Evolutionary conservation across 306 rosid species (phyloP), one percentile per base, ranked within the genome.

Genomic region (Prosopis cineraria): DNA sequence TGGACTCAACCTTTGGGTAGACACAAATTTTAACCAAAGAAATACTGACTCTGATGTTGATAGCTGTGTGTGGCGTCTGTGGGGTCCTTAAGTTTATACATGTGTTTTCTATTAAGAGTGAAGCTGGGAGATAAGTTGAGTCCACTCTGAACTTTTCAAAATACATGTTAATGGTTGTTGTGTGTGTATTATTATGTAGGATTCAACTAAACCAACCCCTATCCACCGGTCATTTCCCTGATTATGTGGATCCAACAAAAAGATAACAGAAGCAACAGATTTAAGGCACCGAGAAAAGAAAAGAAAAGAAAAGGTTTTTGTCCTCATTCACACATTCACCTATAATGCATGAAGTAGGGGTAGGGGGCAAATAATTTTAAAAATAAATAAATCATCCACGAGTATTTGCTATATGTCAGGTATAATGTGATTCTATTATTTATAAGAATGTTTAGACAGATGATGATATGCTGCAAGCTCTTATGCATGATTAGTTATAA

Each of bases 171-270:
- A 79, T 53, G 86, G 85, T 59, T 31, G 85, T 80, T 79, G 78
- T 79, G 78, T 58, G 72, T 58, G 88, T 83, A 72, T 78, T 82
- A 70, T 84, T 78, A 73, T 78, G 90, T 75, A 75, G 75, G 86
- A 81, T 88, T 81, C 90, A 88, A 84, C 88, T 75, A 34, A 78
- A 44, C 73, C 67, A 73, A 69, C 69, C 70, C 70, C 83, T 33
- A 79, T 73, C 72, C 70, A 74, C 75, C 59, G 70, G 71, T 79
- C 82, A 77, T 76, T 80, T 82, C 81, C 89, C 80, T 72, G 62
- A 79, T 36, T 74, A 84, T 78, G 87, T 77, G 91, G 93, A 85
- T 88, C 87, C 86, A 84, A 83, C 85, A 24, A 74, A 80, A 20
- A 78, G 60, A 50, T 73, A 72, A 71, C 71, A 73, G 40, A 71